Conservation (phyloP, 2,329 filamentous ascomycete species). For the Boeremia lycopersici region DNA sequence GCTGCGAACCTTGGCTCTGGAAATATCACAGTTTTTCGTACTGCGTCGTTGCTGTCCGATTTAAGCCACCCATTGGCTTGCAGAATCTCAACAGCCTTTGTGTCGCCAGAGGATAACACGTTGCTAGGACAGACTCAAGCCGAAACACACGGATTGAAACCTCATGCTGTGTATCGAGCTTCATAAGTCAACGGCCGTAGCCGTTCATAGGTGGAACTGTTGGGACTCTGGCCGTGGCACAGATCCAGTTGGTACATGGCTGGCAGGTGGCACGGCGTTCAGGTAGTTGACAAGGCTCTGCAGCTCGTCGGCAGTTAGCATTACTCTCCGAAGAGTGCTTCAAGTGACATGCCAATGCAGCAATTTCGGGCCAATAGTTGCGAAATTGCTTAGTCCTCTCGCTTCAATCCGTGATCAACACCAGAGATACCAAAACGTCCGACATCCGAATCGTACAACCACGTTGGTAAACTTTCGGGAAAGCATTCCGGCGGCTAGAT, state of each 20-base stretch:
- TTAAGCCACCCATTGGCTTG: slow-evolving; percentile 32
- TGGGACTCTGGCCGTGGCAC: slow-evolving; percentile 35
- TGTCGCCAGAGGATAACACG: slow-evolving; percentile 29
- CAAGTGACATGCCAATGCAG: slow-evolving; percentile 20
- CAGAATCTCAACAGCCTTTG: slow-evolving; percentile 28
- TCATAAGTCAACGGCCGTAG: slow-evolving; percentile 24
- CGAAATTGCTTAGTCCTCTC: slow-evolving; percentile 10
- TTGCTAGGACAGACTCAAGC: slow-evolving; percentile 26
- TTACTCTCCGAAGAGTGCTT: background rate
- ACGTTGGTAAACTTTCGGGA: slow-evolving; percentile 2
- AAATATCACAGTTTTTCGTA: background rate
- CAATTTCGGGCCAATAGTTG: slow-evolving; percentile 13
- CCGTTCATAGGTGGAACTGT: slow-evolving; percentile 37
- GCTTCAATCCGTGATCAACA: slow-evolving; percentile 8
- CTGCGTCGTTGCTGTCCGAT: slow-evolving; percentile 20
- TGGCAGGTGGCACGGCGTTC: slow-evolving; percentile 14
- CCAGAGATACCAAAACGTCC: slow-evolving; percentile 1
- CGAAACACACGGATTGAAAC: slow-evolving; percentile 20
- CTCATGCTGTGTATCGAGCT: slow-evolving; percentile 30
- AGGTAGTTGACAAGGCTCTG: slow-evolving; percentile 17
- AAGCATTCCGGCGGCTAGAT: background rate
- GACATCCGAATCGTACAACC: slow-evolving; percentile 4
- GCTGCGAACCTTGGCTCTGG: slow-evolving; percentile 1
- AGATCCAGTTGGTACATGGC: slow-evolving; percentile 21
- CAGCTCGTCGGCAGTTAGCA: slow-evolving; percentile 17